These are phyloP conservation scores for Diaporthe australafricana DNA, from an alignment of 2,329 filamentous ascomycete genomes.

Conservation along the genomic window DNA sequence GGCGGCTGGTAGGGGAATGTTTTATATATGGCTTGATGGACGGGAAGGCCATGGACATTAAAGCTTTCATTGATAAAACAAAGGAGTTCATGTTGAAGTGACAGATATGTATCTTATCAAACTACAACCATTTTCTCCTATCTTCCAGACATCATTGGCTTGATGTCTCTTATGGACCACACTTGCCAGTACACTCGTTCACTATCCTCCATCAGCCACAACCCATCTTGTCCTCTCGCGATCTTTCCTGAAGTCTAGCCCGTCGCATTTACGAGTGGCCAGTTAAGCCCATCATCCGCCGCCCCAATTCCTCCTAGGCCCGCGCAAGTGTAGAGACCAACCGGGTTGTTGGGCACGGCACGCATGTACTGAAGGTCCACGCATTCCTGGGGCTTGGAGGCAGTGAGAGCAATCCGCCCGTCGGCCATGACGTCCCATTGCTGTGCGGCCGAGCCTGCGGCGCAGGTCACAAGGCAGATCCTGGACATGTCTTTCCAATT, in stretches of 20 bases:
- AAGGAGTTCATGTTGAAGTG: neutral
- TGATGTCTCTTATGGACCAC: no score
- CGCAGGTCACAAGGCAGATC: neutral
- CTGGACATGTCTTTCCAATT: slow-evolving; percentile 24
- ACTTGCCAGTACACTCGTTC: no score
- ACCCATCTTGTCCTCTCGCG: no score
- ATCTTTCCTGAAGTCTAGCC: neutral
- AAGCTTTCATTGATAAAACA: neutral
- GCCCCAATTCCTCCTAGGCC: slow-evolving; percentile 53
- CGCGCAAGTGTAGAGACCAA: slow-evolving; percentile 53
- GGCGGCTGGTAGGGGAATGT: neutral
- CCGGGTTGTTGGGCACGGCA: slow-evolving; percentile 54
- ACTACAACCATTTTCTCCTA: no score
- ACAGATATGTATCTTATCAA: no score
- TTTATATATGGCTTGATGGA: neutral
- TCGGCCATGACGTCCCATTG: slow-evolving; percentile 52
- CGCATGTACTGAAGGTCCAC: slow-evolving; percentile 55
- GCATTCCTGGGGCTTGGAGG: slow-evolving; percentile 51
- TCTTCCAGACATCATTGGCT: no score
- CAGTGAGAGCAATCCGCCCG: slow-evolving; percentile 51
- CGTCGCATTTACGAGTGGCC: slow-evolving; percentile 4
- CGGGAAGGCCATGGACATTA: neutral
- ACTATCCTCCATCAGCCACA: no score
- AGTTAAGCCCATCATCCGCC: slow-evolving; percentile 55
- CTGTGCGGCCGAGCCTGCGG: slow-evolving; percentile 37